Evolutionary conservation across 345 rosid genomes (phyloP).

Genomic region (Populus davidiana): DNA sequence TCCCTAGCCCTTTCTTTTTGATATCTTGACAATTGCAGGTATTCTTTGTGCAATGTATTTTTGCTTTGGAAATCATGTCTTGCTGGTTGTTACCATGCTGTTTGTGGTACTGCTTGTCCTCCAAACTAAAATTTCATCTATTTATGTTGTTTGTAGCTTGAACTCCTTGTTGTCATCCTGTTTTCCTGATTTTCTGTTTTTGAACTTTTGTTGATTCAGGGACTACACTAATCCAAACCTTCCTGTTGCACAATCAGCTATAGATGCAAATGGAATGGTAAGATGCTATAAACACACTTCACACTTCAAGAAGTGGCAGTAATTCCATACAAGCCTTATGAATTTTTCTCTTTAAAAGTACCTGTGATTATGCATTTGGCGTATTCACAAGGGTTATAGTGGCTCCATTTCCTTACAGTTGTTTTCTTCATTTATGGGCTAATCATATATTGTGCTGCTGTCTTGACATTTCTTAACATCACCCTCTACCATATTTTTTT

Average conservation of each 20-base stretch:
- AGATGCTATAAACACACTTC: conserved; percentile 4
- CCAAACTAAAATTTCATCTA: background rate
- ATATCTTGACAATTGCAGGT: background rate
- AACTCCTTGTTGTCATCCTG: conserved; percentile 1
- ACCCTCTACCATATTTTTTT: background rate
- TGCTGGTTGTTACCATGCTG: background rate
- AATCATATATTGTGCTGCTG: background rate
- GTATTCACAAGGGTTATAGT: background rate
- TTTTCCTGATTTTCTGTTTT: conserved; percentile 3
- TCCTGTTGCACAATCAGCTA: conserved; percentile 97
- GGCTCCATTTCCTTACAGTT: background rate
- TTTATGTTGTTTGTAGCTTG: background rate
- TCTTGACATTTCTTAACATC: background rate
- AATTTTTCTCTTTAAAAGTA: background rate
- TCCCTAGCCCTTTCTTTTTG: background rate
- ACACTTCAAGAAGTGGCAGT: background rate
- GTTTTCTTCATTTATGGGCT: background rate
- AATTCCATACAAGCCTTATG: background rate
- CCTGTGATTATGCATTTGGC: background rate
- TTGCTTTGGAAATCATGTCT: background rate
- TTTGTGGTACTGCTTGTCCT: background rate
- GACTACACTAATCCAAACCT: conserved; percentile 95
- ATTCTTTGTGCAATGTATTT: background rate
- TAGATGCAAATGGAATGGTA: conserved; percentile 86
- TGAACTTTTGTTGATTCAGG: conserved; percentile 41